Evolutionary conservation across 1,284 basidiomycete genomes (phyloP).

Genomic region (Rhodotorula sp.): DNA sequence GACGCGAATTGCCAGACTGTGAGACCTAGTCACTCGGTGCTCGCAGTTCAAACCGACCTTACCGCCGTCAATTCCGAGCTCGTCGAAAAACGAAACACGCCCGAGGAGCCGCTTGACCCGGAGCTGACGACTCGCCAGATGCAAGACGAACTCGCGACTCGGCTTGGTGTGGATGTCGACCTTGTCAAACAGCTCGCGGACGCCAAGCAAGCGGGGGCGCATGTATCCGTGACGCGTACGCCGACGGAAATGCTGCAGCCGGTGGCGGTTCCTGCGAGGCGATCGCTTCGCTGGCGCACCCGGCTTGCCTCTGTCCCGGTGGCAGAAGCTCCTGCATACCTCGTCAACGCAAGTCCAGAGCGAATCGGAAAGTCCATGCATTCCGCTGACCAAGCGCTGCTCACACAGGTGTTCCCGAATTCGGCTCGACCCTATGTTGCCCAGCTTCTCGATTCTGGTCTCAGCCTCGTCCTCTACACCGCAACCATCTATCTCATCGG

Average conservation of each 20-base stretch:
- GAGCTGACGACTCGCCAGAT: conserved; percentile 54
- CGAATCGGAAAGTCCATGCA: too few relatives aligned
- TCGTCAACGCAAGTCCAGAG: conserved; percentile 23
- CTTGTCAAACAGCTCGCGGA: conserved; percentile 71
- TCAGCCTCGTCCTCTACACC: conserved; percentile 37
- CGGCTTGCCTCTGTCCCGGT: conserved; percentile 9
- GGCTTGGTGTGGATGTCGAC: conserved; percentile 69
- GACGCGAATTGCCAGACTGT: conserved; percentile 60
- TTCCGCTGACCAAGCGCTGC: not conserved
- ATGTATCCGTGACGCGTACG: not conserved
- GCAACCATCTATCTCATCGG: conserved; percentile 37
- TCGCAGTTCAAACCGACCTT: conserved; percentile 63
- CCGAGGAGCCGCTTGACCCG: conserved; percentile 46
- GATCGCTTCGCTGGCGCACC: conserved; percentile 11
- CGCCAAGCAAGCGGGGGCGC: conserved; percentile 39
- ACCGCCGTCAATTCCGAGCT: conserved; percentile 57
- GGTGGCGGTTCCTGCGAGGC: not conserved
- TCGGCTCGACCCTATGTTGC: conserved; percentile 31
- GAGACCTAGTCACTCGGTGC: conserved; percentile 56
- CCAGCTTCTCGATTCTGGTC: conserved; percentile 33
- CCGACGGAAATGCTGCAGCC: not conserved
- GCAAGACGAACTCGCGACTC: conserved; percentile 71
- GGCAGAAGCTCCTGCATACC: conserved; percentile 22
- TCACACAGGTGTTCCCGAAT: conserved; percentile 28
- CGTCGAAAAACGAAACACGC: conserved; percentile 48